Conservation (phyloP, 306 rosid species). For the Arachis stenosperma region DNA sequence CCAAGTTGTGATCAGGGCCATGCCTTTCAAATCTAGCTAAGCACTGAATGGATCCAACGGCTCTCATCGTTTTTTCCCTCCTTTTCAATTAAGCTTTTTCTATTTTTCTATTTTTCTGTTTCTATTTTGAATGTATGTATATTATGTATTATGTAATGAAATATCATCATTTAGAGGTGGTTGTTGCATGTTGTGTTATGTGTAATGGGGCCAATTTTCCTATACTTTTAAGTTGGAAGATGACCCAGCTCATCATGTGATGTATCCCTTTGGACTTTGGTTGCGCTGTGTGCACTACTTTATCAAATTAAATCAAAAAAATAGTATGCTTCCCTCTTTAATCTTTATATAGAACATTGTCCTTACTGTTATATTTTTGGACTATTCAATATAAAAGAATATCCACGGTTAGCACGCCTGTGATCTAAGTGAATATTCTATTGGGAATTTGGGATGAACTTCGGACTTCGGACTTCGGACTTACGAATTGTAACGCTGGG, state of each 20-base stretch:
- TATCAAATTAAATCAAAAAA: constrained; percentile 3
- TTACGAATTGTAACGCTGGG: neutral
- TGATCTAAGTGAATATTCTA: neutral
- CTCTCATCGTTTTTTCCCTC: neutral
- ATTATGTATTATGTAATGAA: constrained; percentile 35
- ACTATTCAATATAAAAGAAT: neutral
- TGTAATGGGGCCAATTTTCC: constrained; percentile 35
- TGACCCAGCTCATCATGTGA: constrained; percentile 25
- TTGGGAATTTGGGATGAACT: neutral
- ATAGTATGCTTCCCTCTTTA: neutral
- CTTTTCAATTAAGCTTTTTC: neutral
- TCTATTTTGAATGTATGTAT: constrained; percentile 34
- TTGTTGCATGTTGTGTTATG: constrained; percentile 28
- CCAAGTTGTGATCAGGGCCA: constrained; percentile 57
- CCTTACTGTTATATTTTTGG: constrained; percentile 1
- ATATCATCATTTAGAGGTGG: neutral
- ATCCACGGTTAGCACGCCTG: neutral
- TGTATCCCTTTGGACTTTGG: constrained; percentile 39
- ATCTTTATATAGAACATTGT: neutral
- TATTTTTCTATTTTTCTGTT: neutral
- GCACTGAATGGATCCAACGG: constrained; percentile 4
- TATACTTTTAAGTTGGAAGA: constrained; percentile 46
- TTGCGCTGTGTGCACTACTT: neutral
- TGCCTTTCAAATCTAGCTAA: constrained; percentile 48
- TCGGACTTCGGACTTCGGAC: too few relatives aligned